Conservation (phyloP, 2,329 filamentous ascomycete genomes). For the Paracorniculantispora psalliotae region DNA sequence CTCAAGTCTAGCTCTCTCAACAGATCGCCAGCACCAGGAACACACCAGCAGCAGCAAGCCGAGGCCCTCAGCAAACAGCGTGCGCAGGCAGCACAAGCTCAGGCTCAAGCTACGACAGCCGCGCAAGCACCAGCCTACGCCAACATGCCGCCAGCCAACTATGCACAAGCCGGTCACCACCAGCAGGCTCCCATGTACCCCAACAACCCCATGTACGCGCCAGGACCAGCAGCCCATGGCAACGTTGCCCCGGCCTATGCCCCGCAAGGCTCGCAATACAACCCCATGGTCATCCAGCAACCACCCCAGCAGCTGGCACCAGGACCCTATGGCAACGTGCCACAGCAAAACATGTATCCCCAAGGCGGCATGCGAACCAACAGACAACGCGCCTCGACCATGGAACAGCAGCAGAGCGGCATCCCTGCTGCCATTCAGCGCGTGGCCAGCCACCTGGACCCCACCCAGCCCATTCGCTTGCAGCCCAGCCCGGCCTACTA, state of each 20-base stretch:
- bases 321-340: conserved; percentile 54
- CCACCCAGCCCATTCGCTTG: conserved; percentile 85
- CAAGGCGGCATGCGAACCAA: conserved; percentile 64
- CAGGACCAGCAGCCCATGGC: conserved; percentile 38
- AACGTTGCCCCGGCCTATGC: conserved; percentile 70
- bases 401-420: conserved; percentile 90
- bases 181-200: conserved; percentile 66
- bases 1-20: conserved; percentile 81
- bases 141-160: conserved; percentile 43
- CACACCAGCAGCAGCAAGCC: conserved; percentile 92
- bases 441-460: conserved; percentile 92
- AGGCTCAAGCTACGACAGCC: conserved; percentile 63
- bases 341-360: conserved; percentile 55
- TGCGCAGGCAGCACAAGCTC: conserved; percentile 60
- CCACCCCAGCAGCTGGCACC: conserved; percentile 61
- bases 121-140: conserved; percentile 59
- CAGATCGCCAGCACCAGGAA: conserved; percentile 84
- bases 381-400: conserved; percentile 87
- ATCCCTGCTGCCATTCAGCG: conserved; percentile 90
- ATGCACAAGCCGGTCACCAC: conserved; percentile 41
- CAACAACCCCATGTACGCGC: conserved; percentile 76
- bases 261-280: conserved; percentile 64
- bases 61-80: conserved; percentile 92
- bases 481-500: conserved; percentile 98
- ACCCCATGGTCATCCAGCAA: conserved; percentile 67